Evolutionary conservation across 169 alveolate genomes (phyloP), one percentile per base, ranked within the genome.

Genomic region (Eimeria acervulina): DNA sequence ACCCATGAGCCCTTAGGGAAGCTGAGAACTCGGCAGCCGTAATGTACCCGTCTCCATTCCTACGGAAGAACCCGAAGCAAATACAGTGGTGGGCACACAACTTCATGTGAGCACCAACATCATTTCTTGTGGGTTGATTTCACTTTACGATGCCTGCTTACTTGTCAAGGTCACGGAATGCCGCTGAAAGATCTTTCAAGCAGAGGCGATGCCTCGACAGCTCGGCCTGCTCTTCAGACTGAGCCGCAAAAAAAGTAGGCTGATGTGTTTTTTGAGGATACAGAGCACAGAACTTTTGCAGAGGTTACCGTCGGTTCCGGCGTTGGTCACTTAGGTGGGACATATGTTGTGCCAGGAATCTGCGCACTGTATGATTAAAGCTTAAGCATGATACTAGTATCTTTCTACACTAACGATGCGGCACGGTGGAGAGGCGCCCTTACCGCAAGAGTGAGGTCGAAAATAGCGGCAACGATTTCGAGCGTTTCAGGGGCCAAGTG

Each of bases 201-300:
- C 94, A 81, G 81, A 94, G 78, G 44, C 83, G 96, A 33, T 94
- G 96, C 68, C 96, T 63, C 93, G 85, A 81, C n/a, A 89, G 63
- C 93, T 94, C 96, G 19, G 96, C 90, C 38, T 94, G 96, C 55
- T 81, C 96, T 52, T 94, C 96, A 31, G 96, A 94, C 96, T 94
- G 96, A 81, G 81, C 33, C 51, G 81, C 59, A 33, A 51, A 91
- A 91, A 74, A 55, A 10, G 42, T 59, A 52, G 42, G 12, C 74
- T 52, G 68, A 7, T 33, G 13, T 26, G 7, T 7, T 26, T 17
- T 42, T 44, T 38, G 63, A 17, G 38, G 63, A 26, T n/a, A 40
- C 59, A 40, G 26, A 23, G 33, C n/a, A 12, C 28, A 2, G 0
- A 51, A 26, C n/a, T 17, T 55, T 33, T 52, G 21, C 52, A 13